Base-by-base conservation (phyloP, 116 monocot genomes). In the Dioscorea cayenensis region DNA sequence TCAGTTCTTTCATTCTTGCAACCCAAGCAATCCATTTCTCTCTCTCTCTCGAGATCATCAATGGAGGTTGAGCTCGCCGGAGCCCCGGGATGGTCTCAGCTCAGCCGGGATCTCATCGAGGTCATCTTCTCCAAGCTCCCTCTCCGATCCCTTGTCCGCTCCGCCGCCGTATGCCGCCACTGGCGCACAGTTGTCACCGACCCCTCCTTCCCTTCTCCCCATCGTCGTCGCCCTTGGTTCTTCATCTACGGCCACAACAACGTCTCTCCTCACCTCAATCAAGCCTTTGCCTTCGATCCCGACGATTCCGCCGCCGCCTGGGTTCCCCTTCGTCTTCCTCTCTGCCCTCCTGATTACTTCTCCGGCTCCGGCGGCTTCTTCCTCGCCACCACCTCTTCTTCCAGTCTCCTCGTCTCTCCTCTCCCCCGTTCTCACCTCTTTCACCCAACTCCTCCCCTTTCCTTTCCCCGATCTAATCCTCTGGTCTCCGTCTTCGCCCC, bases 161-260 rank as follows among this genome's bases (percentile, higher is more conserved):
- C 84, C 63, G 52, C 65, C 69, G 84, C 85, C 66, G 88, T 89
- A 61, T 89, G 88, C 82, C 49, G 72, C 25, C 72, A 72, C 36
- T 89, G 84, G 84, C 76, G 77, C 28, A 13, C 35, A 32, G 66
- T 82, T 12, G 49, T 82, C 48, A 28, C 81, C 49, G 38, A 78
- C 43, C 76, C 84, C 10, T 43, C 63, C 64, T 74, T 77, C 66
- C 36, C 66, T 69, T 66, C 28, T 63, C 64, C 35, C 68, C 36
- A 25, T 17, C 37, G 35, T 13, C 68, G 58, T 10, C 21, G 16
- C 16, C 87, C 88, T 12, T 89, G 88, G 88, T 77, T 89, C 79
- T 85, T 89, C 77, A 74, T 89, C 66, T 77, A 58, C 77, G 88
- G 85, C 60, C 85, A 75, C 60, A 77, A 85, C 79, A 84, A 89